phyloP scores from a whole-genome alignment of 169 alveolate species.

The Eimeria tenella region DNA sequence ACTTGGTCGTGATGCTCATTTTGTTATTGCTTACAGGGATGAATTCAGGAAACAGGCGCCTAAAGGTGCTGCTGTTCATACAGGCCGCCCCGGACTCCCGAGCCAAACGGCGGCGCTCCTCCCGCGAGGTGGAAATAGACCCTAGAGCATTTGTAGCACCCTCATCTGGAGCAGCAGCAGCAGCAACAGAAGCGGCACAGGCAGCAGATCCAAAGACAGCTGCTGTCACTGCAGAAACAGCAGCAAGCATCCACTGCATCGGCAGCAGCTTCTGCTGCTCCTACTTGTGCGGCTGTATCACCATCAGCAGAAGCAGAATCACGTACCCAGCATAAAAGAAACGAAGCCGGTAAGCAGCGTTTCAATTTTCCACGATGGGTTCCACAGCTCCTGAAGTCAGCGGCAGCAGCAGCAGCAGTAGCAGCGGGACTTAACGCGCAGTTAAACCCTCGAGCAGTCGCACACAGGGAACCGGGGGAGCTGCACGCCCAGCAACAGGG shows the following conservation, averaged over 20 bases:
- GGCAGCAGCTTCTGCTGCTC: neutral
- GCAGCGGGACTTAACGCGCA: neutral
- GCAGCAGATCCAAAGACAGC: no score
- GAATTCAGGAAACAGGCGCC: neutral
- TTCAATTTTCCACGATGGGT: constrained; percentile 84
- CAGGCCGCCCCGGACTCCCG: neutral
- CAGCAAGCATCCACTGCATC: neutral
- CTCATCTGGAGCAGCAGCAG: neutral
- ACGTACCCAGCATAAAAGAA: constrained; percentile 48
- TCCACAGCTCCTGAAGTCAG: constrained; percentile 79
- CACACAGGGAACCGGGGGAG: neutral
- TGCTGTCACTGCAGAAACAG: neutral
- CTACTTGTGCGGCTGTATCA: neutral
- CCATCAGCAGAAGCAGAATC: neutral
- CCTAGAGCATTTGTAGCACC: neutral
- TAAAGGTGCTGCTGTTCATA: neutral
- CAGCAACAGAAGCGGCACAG: neutral
- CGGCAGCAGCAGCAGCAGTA: neutral
- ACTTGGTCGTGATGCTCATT: no score
- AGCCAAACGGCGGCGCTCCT: neutral
- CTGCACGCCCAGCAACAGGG: neutral
- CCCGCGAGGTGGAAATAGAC: neutral
- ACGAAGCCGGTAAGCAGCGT: constrained; percentile 63
- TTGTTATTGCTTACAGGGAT: neutral
- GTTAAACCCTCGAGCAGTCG: neutral